Conservation (phyloP, 352 stramenopile genomes). For the Detonula confervacea region DNA sequence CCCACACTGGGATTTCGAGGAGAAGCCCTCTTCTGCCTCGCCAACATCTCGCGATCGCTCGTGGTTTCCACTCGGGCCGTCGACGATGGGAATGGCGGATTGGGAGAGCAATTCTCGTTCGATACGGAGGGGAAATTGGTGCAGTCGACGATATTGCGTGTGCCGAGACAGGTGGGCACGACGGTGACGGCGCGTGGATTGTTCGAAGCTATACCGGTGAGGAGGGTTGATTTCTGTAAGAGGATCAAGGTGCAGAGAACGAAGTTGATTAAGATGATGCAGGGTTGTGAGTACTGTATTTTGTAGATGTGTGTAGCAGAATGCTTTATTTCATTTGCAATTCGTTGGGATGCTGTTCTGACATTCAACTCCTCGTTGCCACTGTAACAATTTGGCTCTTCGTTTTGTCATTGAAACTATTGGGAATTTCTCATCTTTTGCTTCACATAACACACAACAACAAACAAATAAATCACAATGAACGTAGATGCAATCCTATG, state of each 20-base stretch:
- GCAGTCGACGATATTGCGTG: slow-evolving; percentile 41
- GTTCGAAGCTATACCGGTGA: slow-evolving; percentile 93
- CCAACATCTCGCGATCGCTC: slow-evolving; percentile 89
- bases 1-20: slow-evolving; percentile 94
- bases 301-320: slow-evolving; percentile 22
- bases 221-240: slow-evolving; percentile 91
- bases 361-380: slow-evolving; percentile 3
- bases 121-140: slow-evolving; percentile 82
- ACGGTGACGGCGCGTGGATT: slow-evolving; percentile 92
- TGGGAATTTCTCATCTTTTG: too few species aligned
- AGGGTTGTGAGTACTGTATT: slow-evolving; percentile 81
- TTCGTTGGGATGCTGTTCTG: too few species aligned
- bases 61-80: slow-evolving; percentile 89
- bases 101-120: slow-evolving; percentile 90
- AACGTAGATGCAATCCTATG: slow-evolving; percentile 75
- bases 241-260: slow-evolving; percentile 93
- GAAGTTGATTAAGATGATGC: slow-evolving; percentile 92
- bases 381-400: too few species aligned
- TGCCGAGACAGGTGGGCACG: slow-evolving; percentile 88
- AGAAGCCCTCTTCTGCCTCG: slow-evolving; percentile 95
- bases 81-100: slow-evolving; percentile 52
- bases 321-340: too few species aligned
- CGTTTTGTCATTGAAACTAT: too few species aligned
- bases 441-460: background rate
- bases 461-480: too few species aligned